Percentiles rank a stretch among this genome's conserved stretches.
phyloP scores from a whole-genome alignment of 192 early-diverging fungal species.

The Dimargaris xerosporica region DNA sequence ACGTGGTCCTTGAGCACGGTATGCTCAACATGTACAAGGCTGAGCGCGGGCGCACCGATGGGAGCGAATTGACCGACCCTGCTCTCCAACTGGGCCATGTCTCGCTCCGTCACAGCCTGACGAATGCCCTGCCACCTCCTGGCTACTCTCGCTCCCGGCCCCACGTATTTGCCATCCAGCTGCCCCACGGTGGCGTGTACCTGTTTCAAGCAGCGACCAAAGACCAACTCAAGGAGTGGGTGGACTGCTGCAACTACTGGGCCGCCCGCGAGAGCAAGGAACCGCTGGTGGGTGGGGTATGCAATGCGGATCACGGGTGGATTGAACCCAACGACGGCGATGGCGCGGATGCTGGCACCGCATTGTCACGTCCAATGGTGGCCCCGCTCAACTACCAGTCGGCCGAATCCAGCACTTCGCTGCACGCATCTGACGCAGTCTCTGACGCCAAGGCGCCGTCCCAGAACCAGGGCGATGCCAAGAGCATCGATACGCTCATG shows the following conservation, averaged over 20 bases:
- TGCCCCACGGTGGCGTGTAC: conserved; percentile 67
- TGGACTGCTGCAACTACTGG: conserved; percentile 84
- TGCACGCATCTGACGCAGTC: not conserved
- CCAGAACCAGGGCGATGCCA: not conserved
- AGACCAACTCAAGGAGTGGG: conserved; percentile 69
- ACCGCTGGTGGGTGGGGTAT: conserved; percentile 72
- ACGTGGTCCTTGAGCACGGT: conserved; percentile 54
- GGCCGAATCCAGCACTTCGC: conserved; percentile 1
- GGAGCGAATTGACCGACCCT: conserved; percentile 30
- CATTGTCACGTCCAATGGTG: not conserved
- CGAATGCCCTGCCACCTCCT: conserved; percentile 68
- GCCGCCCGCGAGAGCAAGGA: conserved; percentile 80
- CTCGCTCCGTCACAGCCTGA: conserved; percentile 65
- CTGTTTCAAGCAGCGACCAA: conserved; percentile 71
- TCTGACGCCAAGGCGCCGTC: not conserved
- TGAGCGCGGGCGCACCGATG: conserved; percentile 31
- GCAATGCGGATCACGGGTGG: conserved; percentile 94
- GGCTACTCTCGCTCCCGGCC: conserved; percentile 65
- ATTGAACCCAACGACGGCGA: conserved; percentile 17
- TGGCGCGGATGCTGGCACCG: not conserved
- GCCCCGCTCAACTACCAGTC: not conserved
- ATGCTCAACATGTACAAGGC: conserved; percentile 73
- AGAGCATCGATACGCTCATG: not conserved
- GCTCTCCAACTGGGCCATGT: conserved; percentile 34
- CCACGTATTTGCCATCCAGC: conserved; percentile 74